These are phyloP conservation scores for Chondrostereum purpureum DNA, from an alignment of 1,284 basidiomycete genomes.

Conservation along the genomic window DNA sequence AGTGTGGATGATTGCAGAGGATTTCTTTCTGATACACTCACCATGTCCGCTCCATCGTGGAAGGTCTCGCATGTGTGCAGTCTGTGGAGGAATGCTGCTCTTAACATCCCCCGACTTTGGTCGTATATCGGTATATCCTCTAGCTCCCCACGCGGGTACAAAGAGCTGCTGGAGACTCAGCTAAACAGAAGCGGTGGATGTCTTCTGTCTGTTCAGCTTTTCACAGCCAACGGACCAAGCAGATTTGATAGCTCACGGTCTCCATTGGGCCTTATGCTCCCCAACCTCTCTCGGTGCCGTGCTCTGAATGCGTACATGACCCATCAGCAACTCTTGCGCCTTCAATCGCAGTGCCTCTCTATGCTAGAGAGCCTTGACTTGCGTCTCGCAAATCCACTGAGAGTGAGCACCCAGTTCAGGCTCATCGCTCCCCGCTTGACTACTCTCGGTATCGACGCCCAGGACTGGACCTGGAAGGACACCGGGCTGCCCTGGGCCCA, in stretches of 20 bases:
- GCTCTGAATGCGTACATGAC: neutral
- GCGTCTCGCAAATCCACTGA: too few species aligned
- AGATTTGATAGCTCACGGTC: neutral
- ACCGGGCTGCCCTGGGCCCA: too few species aligned
- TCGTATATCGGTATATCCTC: neutral
- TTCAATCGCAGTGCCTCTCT: neutral
- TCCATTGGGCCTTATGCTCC: neutral
- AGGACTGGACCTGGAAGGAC: too few species aligned
- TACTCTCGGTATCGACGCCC: too few species aligned
- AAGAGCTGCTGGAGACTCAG: neutral
- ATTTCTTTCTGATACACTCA: conserved; percentile 20
- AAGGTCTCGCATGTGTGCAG: neutral
- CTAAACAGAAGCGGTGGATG: neutral
- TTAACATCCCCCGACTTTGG: neutral
- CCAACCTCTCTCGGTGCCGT: neutral
- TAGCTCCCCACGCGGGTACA: neutral
- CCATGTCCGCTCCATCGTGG: neutral
- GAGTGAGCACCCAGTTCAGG: too few species aligned
- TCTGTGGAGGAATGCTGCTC: neutral
- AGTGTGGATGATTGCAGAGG: neutral
- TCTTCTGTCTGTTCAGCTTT: too few species aligned
- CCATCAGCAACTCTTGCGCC: neutral
- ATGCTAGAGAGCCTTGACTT: neutral
- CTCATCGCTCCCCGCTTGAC: too few species aligned
- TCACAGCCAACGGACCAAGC: too few species aligned